phyloP scores from a whole-genome alignment of 495 filamentous ascomycete genomes.

The Hypoxylon trugodes region DNA sequence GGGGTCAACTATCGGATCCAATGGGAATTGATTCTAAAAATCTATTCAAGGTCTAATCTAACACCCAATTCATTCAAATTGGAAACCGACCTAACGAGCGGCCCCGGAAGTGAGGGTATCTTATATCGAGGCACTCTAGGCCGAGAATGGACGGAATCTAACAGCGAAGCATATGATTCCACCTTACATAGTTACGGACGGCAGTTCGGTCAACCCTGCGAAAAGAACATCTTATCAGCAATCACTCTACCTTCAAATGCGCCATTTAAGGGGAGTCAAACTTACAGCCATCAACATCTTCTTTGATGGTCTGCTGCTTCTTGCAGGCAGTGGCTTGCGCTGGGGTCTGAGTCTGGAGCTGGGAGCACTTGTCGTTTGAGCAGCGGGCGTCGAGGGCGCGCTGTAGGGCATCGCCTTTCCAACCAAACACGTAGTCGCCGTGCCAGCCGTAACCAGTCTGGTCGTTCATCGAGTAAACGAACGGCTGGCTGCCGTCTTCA shows the following conservation, averaged over 20 bases:
- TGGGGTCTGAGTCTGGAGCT: constrained; percentile 48
- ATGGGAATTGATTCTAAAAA: too few relatives aligned
- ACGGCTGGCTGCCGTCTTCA: constrained; percentile 47
- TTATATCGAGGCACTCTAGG: constrained; percentile 4
- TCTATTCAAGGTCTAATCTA: too few relatives aligned
- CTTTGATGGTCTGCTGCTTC: constrained; percentile 47
- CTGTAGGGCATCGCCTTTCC: constrained; percentile 54
- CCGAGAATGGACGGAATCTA: constrained; percentile 11
- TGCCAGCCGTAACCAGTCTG: constrained; percentile 50
- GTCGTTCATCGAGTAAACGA: constrained; percentile 46
- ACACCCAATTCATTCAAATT: too few relatives aligned
- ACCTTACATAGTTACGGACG: constrained; percentile 27
- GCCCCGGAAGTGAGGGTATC: constrained; percentile 5
- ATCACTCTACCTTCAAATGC: background rate
- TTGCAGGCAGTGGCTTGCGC: constrained; percentile 50
- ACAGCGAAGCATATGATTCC: background rate
- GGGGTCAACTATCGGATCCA: too few relatives aligned
- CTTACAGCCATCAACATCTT: constrained; percentile 53
- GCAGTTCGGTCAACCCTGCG: constrained; percentile 34
- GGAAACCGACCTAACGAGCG: too few relatives aligned
- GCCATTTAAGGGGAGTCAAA: background rate
- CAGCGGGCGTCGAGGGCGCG: constrained; percentile 50
- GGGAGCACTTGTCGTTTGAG: constrained; percentile 41
- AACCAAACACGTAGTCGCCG: constrained; percentile 57
- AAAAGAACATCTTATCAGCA: constrained; percentile 9